Evolutionary conservation across 1,284 basidiomycete genomes (phyloP), one percentile per base, ranked within the genome.

Genomic region (Coniophora puteana): DNA sequence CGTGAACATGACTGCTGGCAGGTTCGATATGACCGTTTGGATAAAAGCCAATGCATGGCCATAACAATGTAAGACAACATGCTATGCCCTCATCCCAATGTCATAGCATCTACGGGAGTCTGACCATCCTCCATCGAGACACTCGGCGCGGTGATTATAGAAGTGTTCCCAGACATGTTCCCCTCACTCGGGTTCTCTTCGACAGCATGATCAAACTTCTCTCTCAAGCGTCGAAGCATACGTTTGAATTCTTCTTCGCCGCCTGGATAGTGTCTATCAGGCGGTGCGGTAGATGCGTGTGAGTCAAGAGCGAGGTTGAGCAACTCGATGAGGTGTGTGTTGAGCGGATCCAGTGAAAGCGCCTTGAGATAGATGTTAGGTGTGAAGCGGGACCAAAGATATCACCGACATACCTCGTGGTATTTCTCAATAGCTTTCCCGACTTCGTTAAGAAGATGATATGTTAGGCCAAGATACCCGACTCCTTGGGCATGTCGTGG

Each of bases 401-500:
- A 31, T 10, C n/a, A 30, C 22, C 17, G 25, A 49, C 73, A 29
- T 46, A 89, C 90, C 68, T 93, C 86, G 59, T 97, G 93, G 53
- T 94, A 96, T 46, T 83, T 83, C 20, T 87, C 64, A 50, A 97
- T 93, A 2, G 93, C 88, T 12, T 75, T 74, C 48, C 93, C 83
- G 11, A 84, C 64, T 38, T 90, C 71, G 27, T 78, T 80, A 47
- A 81, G 66, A 8, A 89, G 70, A 51, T 95, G 89, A 48, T 84
- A 71, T 3, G 93, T 81, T 58, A 95, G 82, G 6, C 90, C 94
- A 4, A 94, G 70, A 53, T 89, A 89, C 4, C 87, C 83, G 36
- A 92, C 76, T 5, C 90, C 90, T 5, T 80, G 74, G 1, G 86
- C 69, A 47, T 88, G 82, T 21, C 84, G 78, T 14, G 89, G 83